These are phyloP conservation scores for Fusarium temperatum DNA, from an alignment of 2,329 filamentous ascomycete genomes.

Conservation along the genomic window DNA sequence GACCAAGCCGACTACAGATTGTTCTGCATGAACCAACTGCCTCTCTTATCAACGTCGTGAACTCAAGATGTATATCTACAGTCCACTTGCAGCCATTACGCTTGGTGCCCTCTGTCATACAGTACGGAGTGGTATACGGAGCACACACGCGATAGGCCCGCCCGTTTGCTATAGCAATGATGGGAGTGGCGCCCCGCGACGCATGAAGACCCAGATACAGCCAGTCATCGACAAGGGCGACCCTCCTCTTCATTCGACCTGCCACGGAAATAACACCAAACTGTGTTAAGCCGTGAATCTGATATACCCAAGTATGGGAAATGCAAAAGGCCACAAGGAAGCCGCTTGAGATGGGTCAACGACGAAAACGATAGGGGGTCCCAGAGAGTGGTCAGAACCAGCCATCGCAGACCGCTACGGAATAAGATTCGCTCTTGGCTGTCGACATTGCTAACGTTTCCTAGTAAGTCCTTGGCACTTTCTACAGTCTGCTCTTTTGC, in stretches of 20 bases:
- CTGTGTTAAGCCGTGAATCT: conserved; percentile 36
- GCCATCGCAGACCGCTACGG: conserved; percentile 36
- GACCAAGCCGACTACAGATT: background rate
- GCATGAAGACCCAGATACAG: conserved; percentile 34
- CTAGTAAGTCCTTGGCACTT: conserved; percentile 28
- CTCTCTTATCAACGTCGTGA: background rate
- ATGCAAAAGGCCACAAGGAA: conserved; percentile 35
- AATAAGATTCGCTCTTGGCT: conserved; percentile 12
- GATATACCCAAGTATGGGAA: conserved; percentile 40
- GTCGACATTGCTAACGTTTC: conserved; percentile 24
- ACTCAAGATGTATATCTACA: background rate
- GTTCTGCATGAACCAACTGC: background rate
- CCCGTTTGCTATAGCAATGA: conserved; percentile 42
- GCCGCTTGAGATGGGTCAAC: conserved; percentile 5
- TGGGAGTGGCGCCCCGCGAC: conserved; percentile 42
- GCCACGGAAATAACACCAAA: conserved; percentile 38
- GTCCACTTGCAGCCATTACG: background rate
- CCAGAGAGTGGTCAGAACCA: conserved; percentile 17
- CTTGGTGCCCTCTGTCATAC: conserved; percentile 25
- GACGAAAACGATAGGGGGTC: conserved; percentile 15
- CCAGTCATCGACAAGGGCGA: conserved; percentile 32
- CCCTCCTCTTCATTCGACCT: conserved; percentile 28
- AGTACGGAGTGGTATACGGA: conserved; percentile 1
- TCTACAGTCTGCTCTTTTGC: conserved; percentile 15
- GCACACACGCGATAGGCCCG: conserved; percentile 25